Evolutionary conservation across 164 flowering plant species (phyloP), one percentile per base, ranked within the genome.

Genomic region (Tetracentron sinense): DNA sequence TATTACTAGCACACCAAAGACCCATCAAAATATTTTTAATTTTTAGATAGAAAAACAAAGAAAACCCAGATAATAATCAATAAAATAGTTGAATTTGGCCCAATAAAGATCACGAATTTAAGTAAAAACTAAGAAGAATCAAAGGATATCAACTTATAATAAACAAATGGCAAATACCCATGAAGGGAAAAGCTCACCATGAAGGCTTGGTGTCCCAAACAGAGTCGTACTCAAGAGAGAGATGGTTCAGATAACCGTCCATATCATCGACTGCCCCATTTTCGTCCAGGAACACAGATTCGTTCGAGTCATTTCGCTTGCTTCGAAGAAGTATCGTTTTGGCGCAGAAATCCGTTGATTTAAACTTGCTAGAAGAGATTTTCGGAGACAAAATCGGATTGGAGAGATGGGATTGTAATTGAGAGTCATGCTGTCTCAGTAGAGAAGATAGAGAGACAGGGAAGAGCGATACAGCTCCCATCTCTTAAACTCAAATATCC

Each of bases 201-300:
- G 87, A 74, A n/a, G 98, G 98, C 42, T 92, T 92, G 68, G 98
- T 93, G 79, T 93, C 98, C 98, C 98, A 93, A 42, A 93, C 96
- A n/a, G 98, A 87, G 54, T 93, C 98, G 56, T 93, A 93, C 68
- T 93, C 98, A 7, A 90, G 94, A 51, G 97, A 87, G 52, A 90
- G 92, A 61, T 82, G 46, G 73, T 93, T 87, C 62, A 93, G 78
- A 77, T 85, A 93, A 25, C 88, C 90, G 59, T 88, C 92, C 96
- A 90, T 88, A 65, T 90, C 97, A 5, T 90, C 85, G 30, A 88
- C 83, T 6, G 52, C 84, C 2, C 92, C 97, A 44, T 84, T 62
- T 62, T 85, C 91, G 55, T 87, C 89, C 69, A 80, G 20, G 77
- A 80, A 89, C 56, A 46, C 27, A 20, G 84, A 64, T 51, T 81